Base-by-base conservation (phyloP, 805 yeast genomes). In the Lipomyces chichibuensis region DNA sequence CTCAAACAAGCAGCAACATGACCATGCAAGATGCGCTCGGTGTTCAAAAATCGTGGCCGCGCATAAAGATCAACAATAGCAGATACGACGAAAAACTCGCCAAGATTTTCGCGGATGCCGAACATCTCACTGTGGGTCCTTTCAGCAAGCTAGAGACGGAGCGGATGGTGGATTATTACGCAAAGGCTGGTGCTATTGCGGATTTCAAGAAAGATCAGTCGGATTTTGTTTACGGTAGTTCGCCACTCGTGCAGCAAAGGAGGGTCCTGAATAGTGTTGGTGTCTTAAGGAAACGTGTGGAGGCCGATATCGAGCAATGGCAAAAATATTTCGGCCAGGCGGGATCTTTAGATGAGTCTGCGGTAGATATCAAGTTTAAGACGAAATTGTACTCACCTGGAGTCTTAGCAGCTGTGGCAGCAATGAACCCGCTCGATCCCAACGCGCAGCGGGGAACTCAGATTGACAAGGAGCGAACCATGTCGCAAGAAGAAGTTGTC, bases 111-210 rank as follows among this genome's bases (percentile, higher is more conserved):
- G 49, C 49, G 11, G 57, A 27, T 2, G 63, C 61, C 9, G 37
- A 35, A 8, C 35, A 23, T 2, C 17, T 69, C n/a, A 20, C 13
- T 1, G 63, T 69, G 29, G 32, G 64, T 13, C 52, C 58, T 13
- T 69, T 62, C 64, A 29, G 60, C 33, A 33, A 61, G 20, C 51
- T 25, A 14, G 70, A 69, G 58, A 52, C 71, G 5, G 67, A 63
- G 49, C 29, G 25, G 29, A n/a, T 66, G 64, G 57, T 69, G 46
- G 63, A 60, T 9, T 69, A 69, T 43, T 66, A 49, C 64, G 57
- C 46, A 51, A 29, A 39, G n/a, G 52, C 66, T 2, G 69, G 69
- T 39, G 39, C 63, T 25, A 46, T 67, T n/a, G 37, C 25, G 43
- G 64, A 52, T 20, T 29, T 17, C 37, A 55, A 14, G 9, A 59